A percentile compares a stretch with the other conserved stretches of the same genome.
Conservation (phyloP, 345 rosid genomes). For the Sonneratia alba region DNA sequence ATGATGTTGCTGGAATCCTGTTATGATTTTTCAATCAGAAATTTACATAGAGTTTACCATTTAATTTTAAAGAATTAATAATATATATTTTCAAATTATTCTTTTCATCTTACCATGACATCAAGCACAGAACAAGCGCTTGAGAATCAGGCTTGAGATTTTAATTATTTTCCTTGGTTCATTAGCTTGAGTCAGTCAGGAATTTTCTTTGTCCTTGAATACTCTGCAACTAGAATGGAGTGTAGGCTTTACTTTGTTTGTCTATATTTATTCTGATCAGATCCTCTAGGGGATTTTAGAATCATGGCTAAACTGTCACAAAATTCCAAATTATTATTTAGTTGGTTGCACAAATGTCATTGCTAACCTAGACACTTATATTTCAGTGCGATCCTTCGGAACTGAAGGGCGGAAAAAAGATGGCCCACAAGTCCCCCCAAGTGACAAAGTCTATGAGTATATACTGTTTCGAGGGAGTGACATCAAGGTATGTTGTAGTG, state of each 20-base stretch:
- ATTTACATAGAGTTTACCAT: background rate
- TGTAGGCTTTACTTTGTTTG: background rate
- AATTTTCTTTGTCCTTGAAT: background rate
- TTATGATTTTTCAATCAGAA: background rate
- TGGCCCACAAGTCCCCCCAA: slow-evolving; percentile 59
- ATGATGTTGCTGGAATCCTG: background rate
- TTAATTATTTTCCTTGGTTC: background rate
- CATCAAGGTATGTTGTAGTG: slow-evolving; percentile 39
- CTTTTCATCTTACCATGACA: background rate
- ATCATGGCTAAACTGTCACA: background rate
- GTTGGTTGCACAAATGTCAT: background rate
- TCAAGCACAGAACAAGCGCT: background rate
- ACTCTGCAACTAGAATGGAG: background rate
- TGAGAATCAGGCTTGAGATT: background rate
- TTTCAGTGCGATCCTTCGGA: slow-evolving; percentile 64
- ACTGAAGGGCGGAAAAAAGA: slow-evolving; percentile 74
- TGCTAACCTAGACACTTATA: background rate
- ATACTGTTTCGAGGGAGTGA: slow-evolving; percentile 72
- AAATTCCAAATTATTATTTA: background rate
- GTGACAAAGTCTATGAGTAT: slow-evolving; percentile 69
- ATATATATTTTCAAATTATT: background rate
- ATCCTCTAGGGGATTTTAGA: background rate
- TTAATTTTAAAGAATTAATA: background rate
- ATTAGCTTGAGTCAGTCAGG: background rate
- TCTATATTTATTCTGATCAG: background rate